Evolutionary conservation across 148 eudicot genomes (phyloP), one percentile per base, ranked within the genome.

Genomic region (Mesembryanthemum crystallinum): DNA sequence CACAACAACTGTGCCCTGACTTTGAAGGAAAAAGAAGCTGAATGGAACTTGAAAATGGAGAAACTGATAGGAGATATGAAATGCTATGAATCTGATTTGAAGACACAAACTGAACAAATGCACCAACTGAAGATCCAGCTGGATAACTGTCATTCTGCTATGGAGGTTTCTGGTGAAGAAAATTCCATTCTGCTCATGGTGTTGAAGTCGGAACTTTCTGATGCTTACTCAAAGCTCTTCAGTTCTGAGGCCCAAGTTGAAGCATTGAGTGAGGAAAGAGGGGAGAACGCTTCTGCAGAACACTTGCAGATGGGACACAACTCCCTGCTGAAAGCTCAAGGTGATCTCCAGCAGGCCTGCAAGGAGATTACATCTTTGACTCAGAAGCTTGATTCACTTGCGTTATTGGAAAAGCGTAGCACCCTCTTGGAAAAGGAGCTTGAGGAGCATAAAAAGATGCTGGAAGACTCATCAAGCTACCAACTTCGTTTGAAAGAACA

Each of bases 141-240:
- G 83, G 89, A 92, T 68, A 73, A 75, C 76, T 84, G 84, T 82
- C 84, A 82, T 73, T 84, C 77, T 64, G 71, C 80, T 71, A 62
- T 87, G 73, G 89, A 87, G 82, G 79, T 87, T 45, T 86, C 86
- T 32, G 80, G 77, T 79, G 94, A 82, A 82, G 90, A 92, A 76
- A 79, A 72, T 45, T 83, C 85, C 52, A 57, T 81, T 55, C 49
- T 89, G 54, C 66, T 86, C 58, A 75, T 84, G 86, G 83, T 81
- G 54, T 75, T 90, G 83, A 87, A 82, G 64, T 87, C 96, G 24
- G 89, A 83, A 80, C 82, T 87, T 73, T 61, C 77, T 55, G 80
- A 77, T 74, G 87, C 83, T 80, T 81, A 75, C 68, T 79, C 83
- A 23, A 80, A 81, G 29, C 60, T 87, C 43, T 65, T 30, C 73